Evolutionary conservation across 352 stramenopile species (phyloP).

Genomic region (Pythium angustatum): DNA sequence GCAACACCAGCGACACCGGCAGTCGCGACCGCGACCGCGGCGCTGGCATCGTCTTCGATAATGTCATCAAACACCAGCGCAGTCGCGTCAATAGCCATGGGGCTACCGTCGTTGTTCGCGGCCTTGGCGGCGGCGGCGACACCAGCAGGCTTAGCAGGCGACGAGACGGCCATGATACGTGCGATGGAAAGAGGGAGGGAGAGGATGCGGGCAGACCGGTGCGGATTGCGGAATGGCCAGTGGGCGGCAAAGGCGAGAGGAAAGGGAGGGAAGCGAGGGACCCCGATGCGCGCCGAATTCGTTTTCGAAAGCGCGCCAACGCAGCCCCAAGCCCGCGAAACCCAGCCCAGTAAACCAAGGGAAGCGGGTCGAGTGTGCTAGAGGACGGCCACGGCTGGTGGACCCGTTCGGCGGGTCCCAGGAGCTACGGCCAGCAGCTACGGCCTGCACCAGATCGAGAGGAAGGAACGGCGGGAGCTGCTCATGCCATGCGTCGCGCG

Average conservation of each 20-base stretch:
- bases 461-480: too few relatives aligned
- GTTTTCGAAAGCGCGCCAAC: conserved; percentile 34
- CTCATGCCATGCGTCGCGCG: not conserved
- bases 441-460: too few relatives aligned
- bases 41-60: conserved; percentile 23
- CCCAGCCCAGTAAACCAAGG: not conserved
- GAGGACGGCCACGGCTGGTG: too few relatives aligned
- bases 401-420: too few relatives aligned
- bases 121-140: conserved; percentile 8
- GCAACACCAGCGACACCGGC: conserved; percentile 11
- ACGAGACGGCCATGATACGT: conserved; percentile 13
- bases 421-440: too few relatives aligned
- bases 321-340: conserved; percentile 23
- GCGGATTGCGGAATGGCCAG: conserved; percentile 26
- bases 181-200: too few relatives aligned
- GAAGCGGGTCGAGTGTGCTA: too few relatives aligned
- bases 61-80: conserved; percentile 32
- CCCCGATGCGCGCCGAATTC: conserved; percentile 25
- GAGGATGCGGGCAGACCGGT: not conserved
- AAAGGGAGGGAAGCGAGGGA: not conserved
- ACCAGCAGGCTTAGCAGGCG: conserved; percentile 11
- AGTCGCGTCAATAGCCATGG: conserved; percentile 23
- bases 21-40: not conserved
- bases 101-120: conserved; percentile 23
- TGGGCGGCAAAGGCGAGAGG: not conserved